Evolutionary conservation across 805 yeast species (phyloP).

Genomic region (Yamadazyma sp.): DNA sequence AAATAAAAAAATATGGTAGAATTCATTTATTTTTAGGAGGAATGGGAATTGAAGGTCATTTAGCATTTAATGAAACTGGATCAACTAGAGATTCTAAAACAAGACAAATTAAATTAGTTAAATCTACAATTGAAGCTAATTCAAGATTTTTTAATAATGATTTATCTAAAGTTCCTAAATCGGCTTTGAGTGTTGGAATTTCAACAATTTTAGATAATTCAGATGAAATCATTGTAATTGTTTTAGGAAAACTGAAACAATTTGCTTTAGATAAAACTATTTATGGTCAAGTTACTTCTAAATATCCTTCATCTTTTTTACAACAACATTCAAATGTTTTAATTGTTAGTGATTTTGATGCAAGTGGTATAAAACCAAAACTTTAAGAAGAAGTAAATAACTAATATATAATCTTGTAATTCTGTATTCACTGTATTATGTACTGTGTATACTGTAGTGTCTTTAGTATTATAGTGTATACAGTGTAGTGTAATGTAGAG

Average conservation of each 20-base stretch:
- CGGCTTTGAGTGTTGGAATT: constrained; percentile 55
- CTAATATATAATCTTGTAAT: too few species aligned
- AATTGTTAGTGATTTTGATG: constrained; percentile 48
- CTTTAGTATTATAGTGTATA: too few species aligned
- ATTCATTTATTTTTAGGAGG: constrained; percentile 58
- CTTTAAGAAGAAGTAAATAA: too few species aligned
- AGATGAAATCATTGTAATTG: constrained; percentile 49
- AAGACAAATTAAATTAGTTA: constrained; percentile 45
- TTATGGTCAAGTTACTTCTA: constrained; percentile 36
- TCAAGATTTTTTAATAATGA: constrained; percentile 50
- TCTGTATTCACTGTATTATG: too few species aligned
- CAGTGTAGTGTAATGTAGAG: too few species aligned
- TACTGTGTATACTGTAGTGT: too few species aligned
- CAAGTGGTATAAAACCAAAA: constrained; percentile 37
- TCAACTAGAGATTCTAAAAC: constrained; percentile 45
- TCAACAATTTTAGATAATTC: constrained; percentile 56
- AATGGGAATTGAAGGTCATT: constrained; percentile 59
- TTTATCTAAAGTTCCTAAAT: constrained; percentile 45
- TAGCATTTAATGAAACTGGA: constrained; percentile 60
- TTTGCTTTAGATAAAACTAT: constrained; percentile 47
- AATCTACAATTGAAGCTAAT: constrained; percentile 51
- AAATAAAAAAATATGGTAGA: constrained; percentile 46
- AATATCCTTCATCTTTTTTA: constrained; percentile 49
- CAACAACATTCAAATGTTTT: constrained; percentile 44
- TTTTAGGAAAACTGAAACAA: constrained; percentile 46